Evolutionary conservation across 148 eudicot genomes (phyloP), one percentile per base, ranked within the genome.

Genomic region (Rhododendron kiyosumense): DNA sequence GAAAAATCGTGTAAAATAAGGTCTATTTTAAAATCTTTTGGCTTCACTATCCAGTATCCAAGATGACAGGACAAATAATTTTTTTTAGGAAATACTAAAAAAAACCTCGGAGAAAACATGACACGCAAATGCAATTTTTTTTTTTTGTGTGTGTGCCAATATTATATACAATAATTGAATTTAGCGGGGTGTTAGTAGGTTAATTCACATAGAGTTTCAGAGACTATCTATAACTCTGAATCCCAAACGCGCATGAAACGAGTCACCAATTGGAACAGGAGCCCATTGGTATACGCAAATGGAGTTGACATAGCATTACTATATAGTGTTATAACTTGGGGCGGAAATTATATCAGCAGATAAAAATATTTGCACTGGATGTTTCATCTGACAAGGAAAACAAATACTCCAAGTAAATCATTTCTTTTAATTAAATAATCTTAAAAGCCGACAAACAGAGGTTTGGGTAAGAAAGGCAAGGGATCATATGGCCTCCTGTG

Each of bases 371-470:
- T 10, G 84, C 51, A 7, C 1, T 71, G 45, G 28, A 12, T 28
- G 76, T 83, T 63, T 82, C 46, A 26, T 36, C 30, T 26, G 57
- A 4, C 30, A 11, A 69, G 46, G 30, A 22, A 83, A 73, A 24
- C 41, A 18, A 18, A 20, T 18, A 59, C 3, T 36, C 8, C 38
- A 57, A 7, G 12, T 24, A 17, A 63, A 57, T 14, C 63, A 65
- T 24, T 34, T 59, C 17, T 52, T 34, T 54, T 32, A 22, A 59
- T 57, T 34, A 34, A 78, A 28, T 26, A 78, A 32, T 52, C 65
- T 61, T 43, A 36, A 28, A 78, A 69, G 78, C 86, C 84, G 88
- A 88, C 88, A 79, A 28, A 78, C 69, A 28, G 61, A 81, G 24
- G 71, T 52, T 67, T 85, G 87, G 84, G 81, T 81, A 18, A 74